These are phyloP conservation scores for Candida takata DNA, from an alignment of 805 yeast species.

Conservation along the genomic window DNA sequence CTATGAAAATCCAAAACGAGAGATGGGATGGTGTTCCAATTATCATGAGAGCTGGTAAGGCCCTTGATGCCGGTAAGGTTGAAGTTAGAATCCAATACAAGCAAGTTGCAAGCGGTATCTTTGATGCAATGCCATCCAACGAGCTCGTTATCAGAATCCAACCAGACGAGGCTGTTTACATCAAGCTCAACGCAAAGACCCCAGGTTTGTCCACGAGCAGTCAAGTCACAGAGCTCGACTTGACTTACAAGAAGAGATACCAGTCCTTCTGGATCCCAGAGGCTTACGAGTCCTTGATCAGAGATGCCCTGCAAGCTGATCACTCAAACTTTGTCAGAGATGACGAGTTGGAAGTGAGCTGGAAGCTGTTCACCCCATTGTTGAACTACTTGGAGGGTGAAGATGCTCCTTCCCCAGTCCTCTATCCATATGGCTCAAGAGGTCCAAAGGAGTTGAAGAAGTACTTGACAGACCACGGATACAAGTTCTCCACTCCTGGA, in stretches of 20 bases:
- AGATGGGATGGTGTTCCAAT: conserved; percentile 99
- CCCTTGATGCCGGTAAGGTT: conserved; percentile 90
- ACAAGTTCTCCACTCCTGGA: conserved; percentile 53
- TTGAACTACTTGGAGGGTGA: conserved; percentile 71
- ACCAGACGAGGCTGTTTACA: conserved; percentile 89
- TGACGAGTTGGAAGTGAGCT: conserved; percentile 90
- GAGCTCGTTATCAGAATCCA: conserved; percentile 92
- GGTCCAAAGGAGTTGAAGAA: conserved; percentile 66
- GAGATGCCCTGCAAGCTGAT: conserved; percentile 85
- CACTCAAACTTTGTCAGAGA: conserved; percentile 97
- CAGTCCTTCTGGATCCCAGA: conserved; percentile 92
- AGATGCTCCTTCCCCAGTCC: conserved; percentile 55
- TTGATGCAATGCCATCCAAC: conserved; percentile 75
- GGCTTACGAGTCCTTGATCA: conserved; percentile 92
- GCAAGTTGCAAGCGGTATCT: conserved; percentile 77
- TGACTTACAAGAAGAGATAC: conserved; percentile 77
- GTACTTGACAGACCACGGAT: conserved; percentile 66
- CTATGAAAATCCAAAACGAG: conserved; percentile 76
- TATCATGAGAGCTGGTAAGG: conserved; percentile 94
- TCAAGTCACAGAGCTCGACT: conserved; percentile 82
- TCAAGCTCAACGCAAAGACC: conserved; percentile 88
- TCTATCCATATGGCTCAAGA: conserved; percentile 85
- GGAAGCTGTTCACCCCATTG: conserved; percentile 91
- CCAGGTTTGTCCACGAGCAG: conserved; percentile 86
- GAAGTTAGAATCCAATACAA: conserved; percentile 92